Base-by-base conservation (phyloP, 768 basidiomycete genomes). In the Russula dissimulans region DNA sequence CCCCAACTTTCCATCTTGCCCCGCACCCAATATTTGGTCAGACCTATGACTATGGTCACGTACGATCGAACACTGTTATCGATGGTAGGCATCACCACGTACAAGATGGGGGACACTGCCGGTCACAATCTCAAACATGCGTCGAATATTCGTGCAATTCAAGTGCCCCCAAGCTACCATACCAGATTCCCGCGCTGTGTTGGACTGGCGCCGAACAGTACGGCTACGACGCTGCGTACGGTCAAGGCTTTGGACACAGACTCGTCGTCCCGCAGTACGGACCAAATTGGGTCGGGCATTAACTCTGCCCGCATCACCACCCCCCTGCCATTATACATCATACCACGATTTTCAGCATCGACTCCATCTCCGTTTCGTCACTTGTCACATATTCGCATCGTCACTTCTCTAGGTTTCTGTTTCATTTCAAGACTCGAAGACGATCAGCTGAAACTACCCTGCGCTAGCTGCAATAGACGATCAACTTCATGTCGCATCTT, bases 251-350 rank as follows among this genome's bases (percentile, higher is more conserved):
- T 59, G 74, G 71, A 29, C 75, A 75, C 52, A 74, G 76, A 31
- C 73, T 74, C 51, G 66, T 76, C 50, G 64, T 79, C 66, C 50
- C 61, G n/a, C 73, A 74, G 67, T 74, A 78, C 68, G 80, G 78
- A 63, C 73, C 81, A 45, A 69, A 78, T 49, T 81, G 80, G 80
- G 71, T 80, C 64, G 75, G 74, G 67, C 75, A 76, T 45, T 82
- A 72, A 80, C 68, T 56, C 61, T 18, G 17, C 56, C 11, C 18
- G 39, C 50, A 53, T 38, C 9, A 45, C 44, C 41, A 54, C 38
- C 50, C 57, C 54, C 45, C 50, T 56, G 44, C 56, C 50, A 56
- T 41, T 53, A 54, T 46, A 46, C 51, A 42, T 39, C 58, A 60
- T 48, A 22, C 42, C 50, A 46, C 38, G 12, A 10, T 48, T 59